Conservation (phyloP, 352 stramenopile species). For the Aphanomyces astaci region DNA sequence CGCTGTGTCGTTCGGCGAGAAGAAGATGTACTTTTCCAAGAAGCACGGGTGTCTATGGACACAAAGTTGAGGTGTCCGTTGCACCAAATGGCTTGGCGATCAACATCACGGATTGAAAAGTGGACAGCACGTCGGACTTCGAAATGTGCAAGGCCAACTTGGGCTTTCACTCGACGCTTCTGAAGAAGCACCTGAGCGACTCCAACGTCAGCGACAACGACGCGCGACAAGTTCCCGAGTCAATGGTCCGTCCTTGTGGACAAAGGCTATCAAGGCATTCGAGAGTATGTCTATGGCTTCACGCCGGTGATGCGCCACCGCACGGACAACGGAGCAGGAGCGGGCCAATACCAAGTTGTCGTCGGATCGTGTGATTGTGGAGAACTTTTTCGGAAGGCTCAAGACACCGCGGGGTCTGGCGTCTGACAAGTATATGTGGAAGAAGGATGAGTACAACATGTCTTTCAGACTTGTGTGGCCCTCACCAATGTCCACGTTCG, state of each 20-base stretch:
- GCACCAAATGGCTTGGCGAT: conserved; percentile 4
- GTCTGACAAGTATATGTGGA: not conserved
- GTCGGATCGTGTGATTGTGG: not conserved
- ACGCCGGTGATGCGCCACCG: not conserved
- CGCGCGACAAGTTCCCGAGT: not conserved
- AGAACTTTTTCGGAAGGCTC: not conserved
- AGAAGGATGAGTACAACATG: not conserved
- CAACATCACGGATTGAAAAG: not conserved
- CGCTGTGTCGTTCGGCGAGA: not conserved
- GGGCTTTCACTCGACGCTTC: not conserved
- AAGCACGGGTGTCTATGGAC: conserved; percentile 18
- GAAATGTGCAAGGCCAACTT: not conserved
- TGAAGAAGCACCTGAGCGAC: not conserved
- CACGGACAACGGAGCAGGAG: not conserved
- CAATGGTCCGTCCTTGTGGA: conserved; percentile 17
- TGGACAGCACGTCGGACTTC: not conserved
- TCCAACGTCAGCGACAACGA: not conserved
- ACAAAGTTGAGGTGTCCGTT: conserved; percentile 9
- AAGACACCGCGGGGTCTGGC: not conserved
- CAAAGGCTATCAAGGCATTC: conserved; percentile 22
- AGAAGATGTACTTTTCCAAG: not conserved
- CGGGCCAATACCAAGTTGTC: not conserved
- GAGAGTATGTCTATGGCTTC: not conserved
- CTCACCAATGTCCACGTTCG: not conserved
- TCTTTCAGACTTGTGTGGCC: conserved; percentile 1